Evolutionary conservation across 768 basidiomycete species (phyloP).

Genomic region (Mycena polygramma): DNA sequence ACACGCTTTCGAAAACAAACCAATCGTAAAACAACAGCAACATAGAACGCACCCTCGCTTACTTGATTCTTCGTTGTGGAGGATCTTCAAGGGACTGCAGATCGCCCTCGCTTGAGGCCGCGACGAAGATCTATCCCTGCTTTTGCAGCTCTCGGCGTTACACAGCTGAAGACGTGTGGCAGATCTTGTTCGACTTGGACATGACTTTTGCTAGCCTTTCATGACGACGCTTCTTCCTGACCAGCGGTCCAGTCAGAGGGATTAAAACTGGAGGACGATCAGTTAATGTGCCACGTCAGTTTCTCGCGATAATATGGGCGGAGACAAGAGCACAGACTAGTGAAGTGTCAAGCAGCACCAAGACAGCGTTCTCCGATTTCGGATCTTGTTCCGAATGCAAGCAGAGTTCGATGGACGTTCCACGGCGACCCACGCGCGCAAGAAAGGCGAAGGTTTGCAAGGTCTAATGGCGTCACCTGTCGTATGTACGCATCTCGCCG

Average conservation of each 20-base stretch:
- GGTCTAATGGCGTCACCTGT: conserved; percentile 19
- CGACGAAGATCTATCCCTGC: conserved; percentile 12
- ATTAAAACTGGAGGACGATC: not conserved
- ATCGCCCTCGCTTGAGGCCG: not conserved
- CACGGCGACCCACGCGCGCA: conserved; percentile 5
- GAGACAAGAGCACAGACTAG: not conserved
- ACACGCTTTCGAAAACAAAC: conserved; percentile 5
- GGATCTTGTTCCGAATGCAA: conserved; percentile 12
- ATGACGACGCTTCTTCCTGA: conserved; percentile 12
- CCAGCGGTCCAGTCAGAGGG: conserved; percentile 20
- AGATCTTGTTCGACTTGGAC: conserved; percentile 27
- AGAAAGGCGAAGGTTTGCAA: not conserved
- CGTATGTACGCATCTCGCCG: not conserved
- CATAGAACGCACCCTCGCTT: not conserved
- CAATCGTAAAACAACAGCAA: not conserved
- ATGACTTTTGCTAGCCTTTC: conserved; percentile 7
- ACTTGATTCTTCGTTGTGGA: not conserved
- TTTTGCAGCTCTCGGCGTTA: not conserved
- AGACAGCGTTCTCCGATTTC: conserved; percentile 3
- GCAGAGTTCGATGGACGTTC: not conserved
- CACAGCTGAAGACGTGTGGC: conserved; percentile 9
- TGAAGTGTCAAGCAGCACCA: not conserved
- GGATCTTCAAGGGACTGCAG: not conserved
- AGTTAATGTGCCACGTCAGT: not conserved
- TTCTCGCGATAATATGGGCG: not conserved